A percentile compares a stretch with the other conserved stretches of the same genome.
Conservation (phyloP, 768 basidiomycete genomes). For the Chalciporus piperatus region DNA sequence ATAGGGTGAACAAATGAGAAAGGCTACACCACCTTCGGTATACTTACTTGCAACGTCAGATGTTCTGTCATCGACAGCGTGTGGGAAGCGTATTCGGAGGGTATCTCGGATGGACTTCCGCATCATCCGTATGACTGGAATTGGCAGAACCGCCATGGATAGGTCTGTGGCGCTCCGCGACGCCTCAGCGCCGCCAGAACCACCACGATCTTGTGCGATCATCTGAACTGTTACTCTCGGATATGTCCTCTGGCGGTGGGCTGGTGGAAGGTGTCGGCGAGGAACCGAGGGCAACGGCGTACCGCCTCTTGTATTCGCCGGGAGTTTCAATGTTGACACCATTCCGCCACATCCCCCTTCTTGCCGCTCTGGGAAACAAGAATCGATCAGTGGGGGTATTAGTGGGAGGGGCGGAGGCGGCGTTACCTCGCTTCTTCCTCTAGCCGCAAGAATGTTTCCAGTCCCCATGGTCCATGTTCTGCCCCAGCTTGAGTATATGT, state of each 20-base stretch:
- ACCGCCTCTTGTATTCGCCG: conserved; percentile 74
- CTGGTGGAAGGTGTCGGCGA: neutral
- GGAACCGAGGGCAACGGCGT: conserved; percentile 32
- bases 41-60: too few relatives aligned
- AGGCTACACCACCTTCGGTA: too few relatives aligned
- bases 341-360: conserved; percentile 73
- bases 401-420: neutral
- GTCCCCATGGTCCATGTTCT: conserved; percentile 70
- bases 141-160: too few relatives aligned
- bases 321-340: conserved; percentile 62
- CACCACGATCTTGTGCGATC: neutral
- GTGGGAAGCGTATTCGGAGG: too few relatives aligned
- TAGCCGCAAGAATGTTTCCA: conserved; percentile 57
- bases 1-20: neutral
- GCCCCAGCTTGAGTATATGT: conserved; percentile 78
- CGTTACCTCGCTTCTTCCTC: conserved; percentile 71
- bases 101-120: too few relatives aligned
- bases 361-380: conserved; percentile 43
- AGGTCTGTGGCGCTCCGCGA: neutral
- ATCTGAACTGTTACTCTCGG: neutral
- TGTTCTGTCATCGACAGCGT: too few relatives aligned
- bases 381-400: neutral
- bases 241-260: neutral
- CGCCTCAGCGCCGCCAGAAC: neutral
- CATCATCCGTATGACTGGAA: too few relatives aligned